These are phyloP conservation scores for Monosporascus cannonballus DNA, from an alignment of 2,329 filamentous ascomycete genomes.

Conservation along the genomic window DNA sequence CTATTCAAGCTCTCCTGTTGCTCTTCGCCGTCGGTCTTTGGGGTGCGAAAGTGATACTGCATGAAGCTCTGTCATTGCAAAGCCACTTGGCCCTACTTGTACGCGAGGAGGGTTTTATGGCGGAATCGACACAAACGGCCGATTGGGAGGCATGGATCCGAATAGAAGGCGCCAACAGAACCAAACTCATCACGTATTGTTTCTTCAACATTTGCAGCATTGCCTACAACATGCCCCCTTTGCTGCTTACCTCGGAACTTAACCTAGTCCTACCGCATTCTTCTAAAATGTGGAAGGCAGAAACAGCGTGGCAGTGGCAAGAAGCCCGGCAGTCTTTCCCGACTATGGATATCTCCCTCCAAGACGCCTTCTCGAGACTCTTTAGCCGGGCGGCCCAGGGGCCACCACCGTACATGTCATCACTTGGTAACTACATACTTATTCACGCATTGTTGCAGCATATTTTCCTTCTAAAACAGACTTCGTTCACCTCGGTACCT, in stretches of 20 bases:
- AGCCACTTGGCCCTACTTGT: conserved; percentile 52
- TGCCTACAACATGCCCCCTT: conserved; percentile 53
- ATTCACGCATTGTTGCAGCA: conserved; percentile 69
- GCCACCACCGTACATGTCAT: conserved; percentile 45
- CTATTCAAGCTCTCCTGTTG: conserved; percentile 57
- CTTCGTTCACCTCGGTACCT: conserved; percentile 43
- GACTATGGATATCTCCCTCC: conserved; percentile 46
- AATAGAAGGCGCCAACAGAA: conserved; percentile 50
- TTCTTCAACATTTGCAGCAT: conserved; percentile 60
- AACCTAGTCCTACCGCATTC: conserved; percentile 48
- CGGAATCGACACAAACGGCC: conserved; percentile 39
- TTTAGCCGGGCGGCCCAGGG: conserved; percentile 45
- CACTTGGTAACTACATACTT: conserved; percentile 63
- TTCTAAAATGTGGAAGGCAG: conserved; percentile 51
- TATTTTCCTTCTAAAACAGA: conserved; percentile 63
- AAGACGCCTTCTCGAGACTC: conserved; percentile 50
- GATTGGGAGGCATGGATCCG: conserved; percentile 58
- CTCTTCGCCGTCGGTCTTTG: conserved; percentile 56
- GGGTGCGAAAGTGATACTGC: conserved; percentile 54
- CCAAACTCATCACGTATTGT: conserved; percentile 55
- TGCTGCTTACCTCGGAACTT: conserved; percentile 54
- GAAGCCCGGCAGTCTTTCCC: conserved; percentile 47
- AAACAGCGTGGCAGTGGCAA: conserved; percentile 54
- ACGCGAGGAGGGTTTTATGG: conserved; percentile 50
- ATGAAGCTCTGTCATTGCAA: conserved; percentile 54